A percentile compares a stretch with the other conserved stretches of the same genome.
Evolutionary conservation across 495 filamentous ascomycete genomes (phyloP).

Genomic region (Penicillium ochrochloron): DNA sequence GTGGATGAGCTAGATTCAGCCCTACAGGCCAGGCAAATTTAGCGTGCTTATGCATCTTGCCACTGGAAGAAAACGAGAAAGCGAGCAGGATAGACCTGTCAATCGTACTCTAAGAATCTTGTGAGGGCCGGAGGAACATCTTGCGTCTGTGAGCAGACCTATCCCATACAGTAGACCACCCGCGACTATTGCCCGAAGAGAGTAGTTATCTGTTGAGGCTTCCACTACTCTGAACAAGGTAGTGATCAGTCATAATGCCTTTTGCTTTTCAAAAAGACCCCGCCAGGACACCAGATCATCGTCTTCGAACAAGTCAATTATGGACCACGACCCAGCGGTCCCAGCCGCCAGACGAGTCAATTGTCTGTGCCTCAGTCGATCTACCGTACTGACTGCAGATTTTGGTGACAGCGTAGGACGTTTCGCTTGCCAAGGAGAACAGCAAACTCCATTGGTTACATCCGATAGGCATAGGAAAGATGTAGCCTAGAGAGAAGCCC

Average conservation of each 20-base stretch:
- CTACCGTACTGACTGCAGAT: not conserved
- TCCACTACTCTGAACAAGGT: not conserved
- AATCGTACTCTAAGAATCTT: not conserved
- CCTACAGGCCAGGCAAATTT: constrained; percentile 23
- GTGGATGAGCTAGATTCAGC: constrained; percentile 29
- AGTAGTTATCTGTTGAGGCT: not conserved
- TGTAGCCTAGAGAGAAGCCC: constrained; percentile 34
- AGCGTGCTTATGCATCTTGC: constrained; percentile 19
- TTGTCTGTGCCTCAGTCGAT: constrained; percentile 1
- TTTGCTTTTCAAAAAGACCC: not conserved
- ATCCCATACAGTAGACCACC: not conserved
- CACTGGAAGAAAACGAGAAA: not conserved
- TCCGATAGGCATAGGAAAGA: constrained; percentile 31
- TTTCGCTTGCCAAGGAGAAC: constrained; percentile 18
- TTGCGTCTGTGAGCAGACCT: not conserved
- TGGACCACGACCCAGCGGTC: not conserved
- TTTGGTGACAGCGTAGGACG: constrained; percentile 9
- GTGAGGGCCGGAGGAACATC: not conserved
- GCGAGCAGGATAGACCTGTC: not conserved
- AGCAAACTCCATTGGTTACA: constrained; percentile 21
- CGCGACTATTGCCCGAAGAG: not conserved
- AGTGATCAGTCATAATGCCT: not conserved
- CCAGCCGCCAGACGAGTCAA: not conserved
- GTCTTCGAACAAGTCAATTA: not conserved
- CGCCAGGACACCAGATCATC: not conserved